These are phyloP conservation scores for Phanerochaete sordida DNA, from an alignment of 768 basidiomycete genomes.

Conservation along the genomic window DNA sequence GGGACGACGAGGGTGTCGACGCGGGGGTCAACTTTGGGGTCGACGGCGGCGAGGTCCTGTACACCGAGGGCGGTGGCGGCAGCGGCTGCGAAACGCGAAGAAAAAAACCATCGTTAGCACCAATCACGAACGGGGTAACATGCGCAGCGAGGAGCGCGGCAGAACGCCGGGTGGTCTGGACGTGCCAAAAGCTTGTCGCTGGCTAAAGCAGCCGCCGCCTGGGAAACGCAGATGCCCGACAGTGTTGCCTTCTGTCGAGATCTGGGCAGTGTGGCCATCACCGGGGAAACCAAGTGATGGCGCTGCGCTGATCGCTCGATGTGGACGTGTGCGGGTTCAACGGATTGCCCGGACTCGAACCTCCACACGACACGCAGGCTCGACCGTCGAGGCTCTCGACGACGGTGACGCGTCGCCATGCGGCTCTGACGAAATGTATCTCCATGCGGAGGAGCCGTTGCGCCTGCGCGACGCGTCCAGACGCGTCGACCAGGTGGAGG, in stretches of 20 bases:
- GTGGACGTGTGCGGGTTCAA: background rate
- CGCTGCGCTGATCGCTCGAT: background rate
- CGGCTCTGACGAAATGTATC: background rate
- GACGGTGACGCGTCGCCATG: slow-evolving; percentile 4
- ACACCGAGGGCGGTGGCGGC: slow-evolving; percentile 7
- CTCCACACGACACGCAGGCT: too few species aligned
- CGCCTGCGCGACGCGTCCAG: background rate
- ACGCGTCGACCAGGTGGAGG: background rate
- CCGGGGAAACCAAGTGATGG: background rate
- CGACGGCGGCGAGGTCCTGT: slow-evolving; percentile 4
- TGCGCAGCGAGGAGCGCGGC: background rate
- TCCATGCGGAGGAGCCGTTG: background rate
- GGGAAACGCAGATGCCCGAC: background rate
- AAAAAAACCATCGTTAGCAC: background rate
- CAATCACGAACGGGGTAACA: background rate
- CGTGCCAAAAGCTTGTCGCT: background rate
- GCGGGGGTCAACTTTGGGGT: slow-evolving; percentile 7
- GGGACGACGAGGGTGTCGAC: slow-evolving; percentile 12
- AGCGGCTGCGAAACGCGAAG: slow-evolving; percentile 7
- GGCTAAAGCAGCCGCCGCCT: background rate
- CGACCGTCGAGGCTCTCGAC: background rate
- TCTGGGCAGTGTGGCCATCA: background rate
- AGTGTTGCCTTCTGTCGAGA: background rate
- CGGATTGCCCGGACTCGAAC: background rate
- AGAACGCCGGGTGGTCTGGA: background rate